These are phyloP conservation scores for Phycomyces nitens DNA, from an alignment of 192 early-diverging fungal species.

Conservation along the genomic window DNA sequence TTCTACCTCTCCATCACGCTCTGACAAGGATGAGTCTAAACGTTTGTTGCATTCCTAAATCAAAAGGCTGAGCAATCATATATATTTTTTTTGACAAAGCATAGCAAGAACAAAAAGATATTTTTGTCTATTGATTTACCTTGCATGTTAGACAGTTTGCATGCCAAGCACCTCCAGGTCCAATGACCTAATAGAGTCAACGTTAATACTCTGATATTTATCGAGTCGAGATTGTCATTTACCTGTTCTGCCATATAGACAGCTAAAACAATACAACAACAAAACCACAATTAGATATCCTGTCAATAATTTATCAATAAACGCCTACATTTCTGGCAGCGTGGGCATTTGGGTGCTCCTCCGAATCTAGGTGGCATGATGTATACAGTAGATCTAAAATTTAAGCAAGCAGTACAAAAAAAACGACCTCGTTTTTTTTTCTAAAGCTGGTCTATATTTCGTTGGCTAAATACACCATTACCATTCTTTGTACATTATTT, in stretches of 20 bases:
- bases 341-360: slow-evolving; percentile 45
- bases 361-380: slow-evolving; percentile 48
- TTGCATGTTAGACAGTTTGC: slow-evolving; percentile 31
- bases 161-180: slow-evolving; percentile 38
- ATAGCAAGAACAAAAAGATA: neutral
- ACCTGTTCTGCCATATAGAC: slow-evolving; percentile 52
- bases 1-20: slow-evolving; percentile 51
- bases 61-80: neutral
- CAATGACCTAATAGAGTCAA: slow-evolving; percentile 30
- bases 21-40: slow-evolving; percentile 52
- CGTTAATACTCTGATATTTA: neutral
- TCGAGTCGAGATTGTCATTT: neutral
- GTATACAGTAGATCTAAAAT: neutral
- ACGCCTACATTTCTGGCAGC: slow-evolving; percentile 42
- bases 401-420: slow-evolving; percentile 1
- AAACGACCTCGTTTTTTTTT: neutral
- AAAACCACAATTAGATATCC: neutral
- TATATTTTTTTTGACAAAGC: neutral
- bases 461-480: too few relatives aligned
- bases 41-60: slow-evolving; percentile 51
- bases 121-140: neutral
- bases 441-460: neutral
- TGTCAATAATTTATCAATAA: neutral
- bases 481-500: too few relatives aligned
- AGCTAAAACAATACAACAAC: slow-evolving; percentile 6